Evolutionary conservation across 805 yeast species (phyloP), one percentile per base, ranked within the genome.

Genomic region (Nakazawaea siamensis): DNA sequence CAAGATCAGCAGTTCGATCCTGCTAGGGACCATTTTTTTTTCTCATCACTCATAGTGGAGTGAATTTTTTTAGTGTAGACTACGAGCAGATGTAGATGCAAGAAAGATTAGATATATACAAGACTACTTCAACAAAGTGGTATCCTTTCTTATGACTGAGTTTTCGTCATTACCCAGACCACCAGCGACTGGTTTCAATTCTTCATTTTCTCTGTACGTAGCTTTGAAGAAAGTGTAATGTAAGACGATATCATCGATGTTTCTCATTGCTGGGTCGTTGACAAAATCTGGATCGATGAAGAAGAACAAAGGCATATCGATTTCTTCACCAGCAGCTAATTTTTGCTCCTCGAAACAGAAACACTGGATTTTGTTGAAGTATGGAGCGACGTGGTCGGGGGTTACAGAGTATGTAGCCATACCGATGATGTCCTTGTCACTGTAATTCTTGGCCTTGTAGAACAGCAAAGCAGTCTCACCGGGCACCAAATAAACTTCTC

Each of bases 391-490:
- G 48, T 85, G 90, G 46, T 92, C 97, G 0, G 98, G 98, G 0
- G 95, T 76, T 32, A 92, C 96, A 4, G 95, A 81, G 56, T 92
- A 92, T 0, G 98, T 92, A 2, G 98, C 98, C 95, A 92, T 92
- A 6, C 98, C 98, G 35, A 92, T 85, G 29, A 92, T 84, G 54
- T 92, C 97, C 48, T 83, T 83, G 40, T 80, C 79, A 29, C 95
- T 75, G 41, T 64, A 64, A 52, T 92, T 92, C 56, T 79, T 83
- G 17, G 98, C 98, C 55, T 79, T 82, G 63, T 86, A 92, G 54
- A 92, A 92, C 0, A 95, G 97, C 41, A 92, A 64, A 0, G 98
- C 98, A 3, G 98, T 92, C 58, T 92, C 98, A 16, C 98, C 98
- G 1, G 98, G 98, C 8, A 86, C 76, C 16, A 92, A 81, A 46